phyloP scores from a whole-genome alignment of 352 stramenopile species.

The Phytophthora colocasiae region DNA sequence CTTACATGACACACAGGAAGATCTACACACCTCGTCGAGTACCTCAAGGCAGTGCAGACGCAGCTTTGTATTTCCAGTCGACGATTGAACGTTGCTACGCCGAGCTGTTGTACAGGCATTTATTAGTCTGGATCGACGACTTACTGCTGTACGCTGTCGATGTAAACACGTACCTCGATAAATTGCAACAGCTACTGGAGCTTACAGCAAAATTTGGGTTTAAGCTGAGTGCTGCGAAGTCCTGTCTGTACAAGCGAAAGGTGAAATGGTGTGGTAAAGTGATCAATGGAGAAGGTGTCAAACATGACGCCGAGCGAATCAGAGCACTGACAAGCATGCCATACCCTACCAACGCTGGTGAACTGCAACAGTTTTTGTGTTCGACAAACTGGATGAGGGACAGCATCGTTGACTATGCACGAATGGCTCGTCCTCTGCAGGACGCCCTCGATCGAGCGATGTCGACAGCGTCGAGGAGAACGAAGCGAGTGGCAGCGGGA shows the following conservation, averaged over 20 bases:
- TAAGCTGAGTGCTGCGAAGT: slow-evolving; percentile 34
- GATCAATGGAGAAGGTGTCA: slow-evolving; percentile 12
- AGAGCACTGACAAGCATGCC: neutral
- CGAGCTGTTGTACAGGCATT: slow-evolving; percentile 22
- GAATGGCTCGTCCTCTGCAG: slow-evolving; percentile 6
- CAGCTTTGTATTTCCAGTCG: slow-evolving; percentile 32
- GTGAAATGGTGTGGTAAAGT: slow-evolving; percentile 35
- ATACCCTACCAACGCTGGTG: neutral
- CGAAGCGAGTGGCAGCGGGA: slow-evolving; percentile 10
- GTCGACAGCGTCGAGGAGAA: neutral
- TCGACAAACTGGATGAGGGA: slow-evolving; percentile 23
- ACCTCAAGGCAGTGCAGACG: slow-evolving; percentile 23
- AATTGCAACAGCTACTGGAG: slow-evolving; percentile 31
- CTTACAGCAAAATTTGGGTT: slow-evolving; percentile 23
- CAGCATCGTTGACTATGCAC: slow-evolving; percentile 6
- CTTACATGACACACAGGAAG: slow-evolving; percentile 32
- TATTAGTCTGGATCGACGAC: slow-evolving; percentile 47
- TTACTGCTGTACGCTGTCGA: slow-evolving; percentile 36
- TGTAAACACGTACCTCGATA: slow-evolving; percentile 32
- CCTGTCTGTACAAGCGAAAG: slow-evolving; percentile 21
- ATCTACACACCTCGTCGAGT: slow-evolving; percentile 36
- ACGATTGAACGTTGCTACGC: slow-evolving; percentile 7
- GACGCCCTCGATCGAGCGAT: slow-evolving; percentile 1
- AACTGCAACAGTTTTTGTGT: slow-evolving; percentile 19
- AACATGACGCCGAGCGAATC: slow-evolving; percentile 18